A percentile compares a stretch with the other conserved stretches of the same genome.
These are phyloP conservation scores for Fusarium floridanum DNA, from an alignment of 2,329 filamentous ascomycete species.

Conservation along the genomic window DNA sequence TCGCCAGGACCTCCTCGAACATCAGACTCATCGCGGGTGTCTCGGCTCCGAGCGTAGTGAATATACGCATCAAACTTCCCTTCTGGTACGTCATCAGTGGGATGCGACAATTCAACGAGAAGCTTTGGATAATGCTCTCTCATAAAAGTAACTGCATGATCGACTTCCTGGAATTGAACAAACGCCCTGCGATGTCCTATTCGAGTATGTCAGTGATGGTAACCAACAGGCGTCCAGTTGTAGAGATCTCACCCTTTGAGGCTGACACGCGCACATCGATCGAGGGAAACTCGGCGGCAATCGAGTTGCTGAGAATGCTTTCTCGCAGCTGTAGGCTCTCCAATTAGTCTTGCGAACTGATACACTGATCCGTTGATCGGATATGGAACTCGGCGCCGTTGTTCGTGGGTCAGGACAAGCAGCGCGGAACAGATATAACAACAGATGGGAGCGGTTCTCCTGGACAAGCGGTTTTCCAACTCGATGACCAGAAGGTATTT, in stretches of 20 bases:
- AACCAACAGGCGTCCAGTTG: background rate
- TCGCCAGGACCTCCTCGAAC: conserved; percentile 33
- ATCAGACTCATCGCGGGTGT: conserved; percentile 49
- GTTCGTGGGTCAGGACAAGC: conserved; percentile 13
- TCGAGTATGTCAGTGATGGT: conserved; percentile 25
- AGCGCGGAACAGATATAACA: conserved; percentile 6
- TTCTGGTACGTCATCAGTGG: conserved; percentile 56
- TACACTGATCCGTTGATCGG: conserved; percentile 21
- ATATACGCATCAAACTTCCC: conserved; percentile 55
- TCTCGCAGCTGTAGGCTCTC: conserved; percentile 52
- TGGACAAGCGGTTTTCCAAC: conserved; percentile 21
- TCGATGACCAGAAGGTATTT: conserved; percentile 16
- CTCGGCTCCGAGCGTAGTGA: conserved; percentile 57
- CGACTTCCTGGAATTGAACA: conserved; percentile 57
- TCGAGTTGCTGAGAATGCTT: conserved; percentile 50
- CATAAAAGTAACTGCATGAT: conserved; percentile 57
- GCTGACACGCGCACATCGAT: conserved; percentile 57
- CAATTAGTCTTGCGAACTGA: conserved; percentile 45
- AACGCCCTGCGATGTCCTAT: conserved; percentile 58
- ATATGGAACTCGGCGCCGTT: conserved; percentile 18
- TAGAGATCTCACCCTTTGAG: conserved; percentile 48
- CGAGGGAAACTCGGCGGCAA: conserved; percentile 52
- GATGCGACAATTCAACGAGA: conserved; percentile 51
- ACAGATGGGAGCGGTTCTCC: conserved; percentile 2
- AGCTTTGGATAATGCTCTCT: conserved; percentile 59